Evolutionary conservation across 2,329 filamentous ascomycete species (phyloP), one percentile per base, ranked within the genome.

Genomic region (Hirsutella thompsonii): DNA sequence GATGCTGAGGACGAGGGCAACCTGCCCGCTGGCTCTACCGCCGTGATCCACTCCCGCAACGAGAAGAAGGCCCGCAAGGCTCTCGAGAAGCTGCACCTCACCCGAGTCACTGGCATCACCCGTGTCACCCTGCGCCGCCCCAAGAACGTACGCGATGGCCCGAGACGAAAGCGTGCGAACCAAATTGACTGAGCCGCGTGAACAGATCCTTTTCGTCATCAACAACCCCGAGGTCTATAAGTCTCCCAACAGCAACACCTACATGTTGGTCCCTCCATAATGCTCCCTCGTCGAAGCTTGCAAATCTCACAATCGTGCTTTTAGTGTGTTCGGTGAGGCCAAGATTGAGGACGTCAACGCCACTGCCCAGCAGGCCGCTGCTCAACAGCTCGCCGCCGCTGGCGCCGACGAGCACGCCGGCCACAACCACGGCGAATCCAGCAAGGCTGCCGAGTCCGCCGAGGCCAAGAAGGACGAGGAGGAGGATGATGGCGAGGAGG

Each of bases 31-130:
- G 92, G 90, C 61, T 85, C 88, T 59, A 79, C 83, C 51, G 83
- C 90, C 60, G 79, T 92, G 57, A 82, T 98, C 61, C 90, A 96
- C 79, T 94, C 87, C 63, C 88, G 92, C 68, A 96, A 96, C 74
- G 92, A 98, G 83, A 98, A 98, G 85, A 98, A 98, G 82, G 93
- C 92, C 58, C 83, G 92, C 72, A 98, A 98, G 80, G 88, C 89
- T 60, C 94, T 98, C 64, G 85, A 88, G 68, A 98, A 98, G 81
- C 81, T 96, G 62, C 89, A 94, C 64, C 74, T 98, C 63, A 92
- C 87, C 76, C 88, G 90, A 61, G 83, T 98, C 54, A 83, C 85
- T 60, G 93, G 92, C 63, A 98, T 98, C 69, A 98, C 92, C 59
- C 83, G 92, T 62, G 93, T 98, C 58, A 98, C 93, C 53, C 81